Evolutionary conservation across 2,329 filamentous ascomycete genomes (phyloP), one percentile per base, ranked within the genome.

Genomic region (Colletotrichum acutatum): DNA sequence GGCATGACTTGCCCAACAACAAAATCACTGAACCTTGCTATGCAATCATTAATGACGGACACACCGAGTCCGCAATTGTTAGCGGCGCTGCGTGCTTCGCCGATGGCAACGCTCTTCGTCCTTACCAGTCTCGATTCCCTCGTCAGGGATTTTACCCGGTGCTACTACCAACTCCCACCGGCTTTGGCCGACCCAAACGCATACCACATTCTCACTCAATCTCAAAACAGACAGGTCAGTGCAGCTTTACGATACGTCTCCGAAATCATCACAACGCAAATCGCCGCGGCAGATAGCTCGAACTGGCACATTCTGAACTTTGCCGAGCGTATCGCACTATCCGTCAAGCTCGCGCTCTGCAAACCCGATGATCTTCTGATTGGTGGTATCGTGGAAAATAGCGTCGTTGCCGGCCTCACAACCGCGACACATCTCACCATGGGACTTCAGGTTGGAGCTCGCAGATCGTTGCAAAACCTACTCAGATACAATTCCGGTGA

Each of bases 371-470:
- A 80, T 61, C 75, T 82, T 0, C 67, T 82, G 5, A 78, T 82
- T n/a, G 79, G 78, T 8, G 80, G 80, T 2, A 80, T 82, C 24
- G 79, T 82, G 9, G 80, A 82, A 14, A 79, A 77, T 34, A 81
- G 76, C 22, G 69, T 81, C 1, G 74, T 78, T 0, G 80, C 79
- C 8, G 80, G 80, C 1, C 71, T 82, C n/a, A 80, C 80, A 54
- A 76, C 79, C 8, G 76, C 79, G 1, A 80, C 78, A 2, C 80
- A 82, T 58, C 71, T 81, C 12, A 78, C 76, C 0, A 59, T 78
- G 32, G 79, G 78, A 2, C 75, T 75, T 7, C 77, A 79, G 56
- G 72, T 79, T 2, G 77, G 78, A 5, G 74, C 77, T 8, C 74
- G 80, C 34, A 75, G 80, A 65, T 80, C 79, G n/a, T 56, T 76